These are phyloP conservation scores for Lasiodiplodia sp. DNA, from an alignment of 2,329 filamentous ascomycete genomes.

Conservation along the genomic window DNA sequence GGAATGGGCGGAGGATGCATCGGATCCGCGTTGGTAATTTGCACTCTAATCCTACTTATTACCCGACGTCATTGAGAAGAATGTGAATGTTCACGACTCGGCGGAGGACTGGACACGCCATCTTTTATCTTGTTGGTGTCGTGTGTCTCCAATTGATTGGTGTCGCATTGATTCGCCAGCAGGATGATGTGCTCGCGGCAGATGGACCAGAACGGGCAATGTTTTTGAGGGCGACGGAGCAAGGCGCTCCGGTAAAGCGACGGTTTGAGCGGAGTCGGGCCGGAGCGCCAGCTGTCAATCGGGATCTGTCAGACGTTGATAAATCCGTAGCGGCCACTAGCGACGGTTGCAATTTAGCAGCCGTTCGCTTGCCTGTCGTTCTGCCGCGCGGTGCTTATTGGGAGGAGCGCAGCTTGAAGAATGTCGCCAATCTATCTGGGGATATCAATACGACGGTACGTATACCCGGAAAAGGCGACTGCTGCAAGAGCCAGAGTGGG, in stretches of 20 bases:
- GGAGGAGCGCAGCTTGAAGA: not conserved
- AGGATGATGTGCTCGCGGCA: not conserved
- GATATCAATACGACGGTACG: not conserved
- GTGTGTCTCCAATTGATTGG: not conserved
- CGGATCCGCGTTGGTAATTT: not conserved
- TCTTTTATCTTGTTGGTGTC: not conserved
- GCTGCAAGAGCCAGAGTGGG: not conserved
- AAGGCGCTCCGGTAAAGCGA: not conserved
- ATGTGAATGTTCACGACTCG: no score
- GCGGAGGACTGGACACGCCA: not conserved
- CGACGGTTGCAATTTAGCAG: not conserved
- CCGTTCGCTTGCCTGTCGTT: not conserved
- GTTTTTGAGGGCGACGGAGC: not conserved
- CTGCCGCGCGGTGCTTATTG: not conserved
- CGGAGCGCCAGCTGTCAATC: not conserved
- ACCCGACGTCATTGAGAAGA: not conserved
- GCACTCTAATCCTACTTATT: not conserved
- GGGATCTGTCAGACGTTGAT: not conserved
- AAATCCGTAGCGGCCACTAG: not conserved
- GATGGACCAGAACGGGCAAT: not conserved
- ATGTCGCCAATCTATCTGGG: slow-evolving; percentile 10
- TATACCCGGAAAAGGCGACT: not conserved
- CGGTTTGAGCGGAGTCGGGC: not conserved
- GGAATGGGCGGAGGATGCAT: slow-evolving; percentile 1
- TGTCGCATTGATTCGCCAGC: not conserved